Evolutionary conservation across 2,329 filamentous ascomycete genomes (phyloP).

Genomic region (Colletotrichum gloeosporioides): DNA sequence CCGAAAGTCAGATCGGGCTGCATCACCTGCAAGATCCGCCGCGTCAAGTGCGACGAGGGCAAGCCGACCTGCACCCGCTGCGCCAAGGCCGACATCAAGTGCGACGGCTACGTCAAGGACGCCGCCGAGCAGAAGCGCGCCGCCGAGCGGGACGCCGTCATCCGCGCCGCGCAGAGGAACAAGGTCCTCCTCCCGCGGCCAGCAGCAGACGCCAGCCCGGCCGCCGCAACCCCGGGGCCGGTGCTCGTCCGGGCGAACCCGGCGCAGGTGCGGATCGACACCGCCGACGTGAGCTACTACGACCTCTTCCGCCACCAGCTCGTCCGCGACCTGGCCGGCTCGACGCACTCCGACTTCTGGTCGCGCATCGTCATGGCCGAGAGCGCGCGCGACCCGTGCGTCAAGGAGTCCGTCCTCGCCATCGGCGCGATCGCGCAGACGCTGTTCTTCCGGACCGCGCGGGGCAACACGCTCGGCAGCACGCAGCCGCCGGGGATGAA

Average conservation of each 20-base stretch:
- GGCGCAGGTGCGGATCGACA: not conserved
- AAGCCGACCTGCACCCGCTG: constrained; percentile 28
- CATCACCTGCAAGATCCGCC: constrained; percentile 28
- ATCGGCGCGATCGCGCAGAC: constrained; percentile 25
- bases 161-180: not conserved
- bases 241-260: not conserved
- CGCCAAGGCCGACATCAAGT: constrained; percentile 14
- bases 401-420: constrained; percentile 25
- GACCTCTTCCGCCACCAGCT: constrained; percentile 26
- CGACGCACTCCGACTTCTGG: constrained; percentile 26
- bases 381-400: constrained; percentile 21
- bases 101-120: constrained; percentile 20
- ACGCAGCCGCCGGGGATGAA: not conserved
- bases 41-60: constrained; percentile 35
- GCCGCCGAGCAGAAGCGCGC: not conserved
- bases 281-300: constrained; percentile 21
- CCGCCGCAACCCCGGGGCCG: no score
- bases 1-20: constrained; percentile 23
- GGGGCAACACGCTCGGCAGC: not conserved
- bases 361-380: constrained; percentile 25
- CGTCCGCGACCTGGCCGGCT: constrained; percentile 23
- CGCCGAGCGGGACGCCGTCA: not conserved
- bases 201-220: no score
- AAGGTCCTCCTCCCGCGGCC: not conserved
- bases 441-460: not conserved